A percentile compares a stretch with the other conserved stretches of the same genome.
Conservation (phyloP, 768 basidiomycete genomes). For the Pleurotus tuoliensis region DNA sequence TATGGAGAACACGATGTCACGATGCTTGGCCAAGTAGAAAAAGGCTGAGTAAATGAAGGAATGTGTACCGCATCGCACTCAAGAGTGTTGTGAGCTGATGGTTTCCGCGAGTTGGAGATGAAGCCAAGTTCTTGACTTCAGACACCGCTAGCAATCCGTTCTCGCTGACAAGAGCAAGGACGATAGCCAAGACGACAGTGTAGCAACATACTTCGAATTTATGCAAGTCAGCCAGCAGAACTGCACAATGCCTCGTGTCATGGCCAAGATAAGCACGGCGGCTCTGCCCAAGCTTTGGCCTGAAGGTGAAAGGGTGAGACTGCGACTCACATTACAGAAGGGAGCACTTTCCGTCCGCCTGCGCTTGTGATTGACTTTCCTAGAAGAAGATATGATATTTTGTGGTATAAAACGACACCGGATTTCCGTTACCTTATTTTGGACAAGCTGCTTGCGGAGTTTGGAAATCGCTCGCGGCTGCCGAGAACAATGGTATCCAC, state of each 20-base stretch:
- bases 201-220: background rate
- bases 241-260: background rate
- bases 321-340: background rate
- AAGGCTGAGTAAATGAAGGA: too few relatives aligned
- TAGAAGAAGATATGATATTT: background rate
- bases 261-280: background rate
- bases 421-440: background rate
- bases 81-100: too few relatives aligned
- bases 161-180: background rate
- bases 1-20: too few relatives aligned
- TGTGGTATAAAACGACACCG: background rate
- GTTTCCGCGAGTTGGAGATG: too few relatives aligned
- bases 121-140: too few relatives aligned
- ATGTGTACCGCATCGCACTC: too few relatives aligned
- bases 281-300: background rate
- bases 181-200: background rate
- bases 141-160: too few relatives aligned
- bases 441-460: background rate
- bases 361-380: background rate
- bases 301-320: background rate
- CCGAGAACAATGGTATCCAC: background rate
- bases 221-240: background rate
- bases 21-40: too few relatives aligned
- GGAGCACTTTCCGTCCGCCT: background rate
- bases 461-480: background rate